These are phyloP conservation scores for Neonectria ditissima DNA, from an alignment of 2,329 filamentous ascomycete species.

Conservation along the genomic window DNA sequence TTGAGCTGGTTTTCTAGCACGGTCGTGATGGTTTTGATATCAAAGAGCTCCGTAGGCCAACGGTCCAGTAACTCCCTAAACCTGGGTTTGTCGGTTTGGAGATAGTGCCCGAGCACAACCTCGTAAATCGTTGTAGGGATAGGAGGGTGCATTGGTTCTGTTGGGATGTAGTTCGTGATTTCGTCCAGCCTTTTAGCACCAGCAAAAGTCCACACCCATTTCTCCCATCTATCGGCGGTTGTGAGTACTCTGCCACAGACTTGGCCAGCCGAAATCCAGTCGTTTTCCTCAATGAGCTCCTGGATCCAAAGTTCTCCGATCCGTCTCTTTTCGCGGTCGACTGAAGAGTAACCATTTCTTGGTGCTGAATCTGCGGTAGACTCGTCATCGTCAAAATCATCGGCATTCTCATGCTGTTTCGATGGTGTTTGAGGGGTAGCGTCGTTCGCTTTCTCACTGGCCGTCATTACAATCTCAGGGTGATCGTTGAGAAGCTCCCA, in stretches of 20 bases:
- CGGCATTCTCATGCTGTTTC: constrained; percentile 54
- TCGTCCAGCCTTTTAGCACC: constrained; percentile 89
- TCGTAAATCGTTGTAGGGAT: constrained; percentile 89
- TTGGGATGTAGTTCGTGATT: constrained; percentile 86
- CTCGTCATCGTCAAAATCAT: constrained; percentile 81
- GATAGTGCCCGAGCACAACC: constrained; percentile 88
- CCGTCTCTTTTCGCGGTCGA: constrained; percentile 87
- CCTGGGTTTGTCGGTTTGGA: constrained; percentile 78
- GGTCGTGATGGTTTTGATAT: constrained; percentile 79
- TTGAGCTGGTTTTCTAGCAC: constrained; percentile 86
- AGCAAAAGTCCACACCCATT: constrained; percentile 94
- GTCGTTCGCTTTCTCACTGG: constrained; percentile 55
- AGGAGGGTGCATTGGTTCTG: constrained; percentile 79
- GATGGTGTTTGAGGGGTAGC: constrained; percentile 56
- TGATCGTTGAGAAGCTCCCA: constrained; percentile 92
- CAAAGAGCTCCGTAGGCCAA: constrained; percentile 89
- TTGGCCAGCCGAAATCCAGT: constrained; percentile 83
- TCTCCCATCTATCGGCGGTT: constrained; percentile 87
- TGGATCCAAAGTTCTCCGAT: constrained; percentile 96
- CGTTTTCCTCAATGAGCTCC: constrained; percentile 78
- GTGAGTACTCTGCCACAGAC: constrained; percentile 86
- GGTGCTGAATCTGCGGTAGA: constrained; percentile 68
- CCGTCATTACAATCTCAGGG: constrained; percentile 73
- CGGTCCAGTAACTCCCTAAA: constrained; percentile 83
- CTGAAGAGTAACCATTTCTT: constrained; percentile 69